Percentiles rank a stretch among this genome's conserved stretches.
Evolutionary conservation across 306 rosid species (phyloP).

Genomic region (Ormosia semicastrata): DNA sequence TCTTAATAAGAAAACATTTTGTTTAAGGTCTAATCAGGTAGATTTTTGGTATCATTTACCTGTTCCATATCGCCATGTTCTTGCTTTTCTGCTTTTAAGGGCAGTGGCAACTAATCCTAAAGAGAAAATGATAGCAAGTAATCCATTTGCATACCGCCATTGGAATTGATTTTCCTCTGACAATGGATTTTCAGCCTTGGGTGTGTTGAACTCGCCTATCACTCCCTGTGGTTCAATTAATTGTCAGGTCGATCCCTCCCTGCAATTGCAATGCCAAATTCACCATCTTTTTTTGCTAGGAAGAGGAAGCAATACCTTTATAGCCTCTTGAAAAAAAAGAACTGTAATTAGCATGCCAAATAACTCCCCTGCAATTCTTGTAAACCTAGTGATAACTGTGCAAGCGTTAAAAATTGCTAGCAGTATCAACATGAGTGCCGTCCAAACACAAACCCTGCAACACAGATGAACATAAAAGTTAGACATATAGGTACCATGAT

Average conservation of each 20-base stretch:
- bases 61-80: slow-evolving; percentile 87
- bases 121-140: slow-evolving; percentile 68
- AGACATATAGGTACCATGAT: not conserved
- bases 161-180: slow-evolving; percentile 49
- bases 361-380: slow-evolving; percentile 83
- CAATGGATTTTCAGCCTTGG: slow-evolving; percentile 40
- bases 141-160: slow-evolving; percentile 77
- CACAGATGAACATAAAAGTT: slow-evolving; percentile 11
- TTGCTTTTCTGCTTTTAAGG: slow-evolving; percentile 74
- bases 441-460: slow-evolving; percentile 94
- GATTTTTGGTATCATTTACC: slow-evolving; percentile 41
- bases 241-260: not conserved
- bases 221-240: slow-evolving; percentile 61
- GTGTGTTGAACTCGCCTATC: slow-evolving; percentile 60
- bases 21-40: not conserved
- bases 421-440: slow-evolving; percentile 63
- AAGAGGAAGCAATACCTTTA: slow-evolving; percentile 55
- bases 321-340: slow-evolving; percentile 86
- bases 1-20: not conserved
- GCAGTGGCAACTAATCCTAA: slow-evolving; percentile 64
- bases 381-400: slow-evolving; percentile 63
- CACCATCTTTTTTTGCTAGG: not conserved
- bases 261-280: not conserved
- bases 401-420: slow-evolving; percentile 83
- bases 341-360: slow-evolving; percentile 89